A percentile compares a stretch with the other conserved stretches of the same genome.
Evolutionary conservation across 768 basidiomycete species (phyloP).

Genomic region (Cystofilobasidium macerans): DNA sequence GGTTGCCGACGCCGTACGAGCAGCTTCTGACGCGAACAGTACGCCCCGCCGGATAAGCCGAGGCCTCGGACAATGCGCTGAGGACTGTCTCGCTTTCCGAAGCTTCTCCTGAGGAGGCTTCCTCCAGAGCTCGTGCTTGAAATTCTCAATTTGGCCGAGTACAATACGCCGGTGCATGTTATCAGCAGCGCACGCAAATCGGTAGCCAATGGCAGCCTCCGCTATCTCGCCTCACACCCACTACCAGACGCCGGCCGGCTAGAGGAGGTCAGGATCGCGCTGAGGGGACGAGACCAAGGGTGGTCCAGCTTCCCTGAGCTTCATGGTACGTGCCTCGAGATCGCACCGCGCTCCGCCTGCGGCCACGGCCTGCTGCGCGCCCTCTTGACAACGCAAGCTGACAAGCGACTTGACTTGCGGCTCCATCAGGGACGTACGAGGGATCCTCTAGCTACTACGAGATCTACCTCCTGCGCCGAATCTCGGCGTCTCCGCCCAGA

Average conservation of each 20-base stretch:
- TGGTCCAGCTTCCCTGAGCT: not conserved
- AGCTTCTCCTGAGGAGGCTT: not conserved
- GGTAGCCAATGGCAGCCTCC: conserved; percentile 5
- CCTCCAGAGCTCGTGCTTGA: conserved; percentile 8
- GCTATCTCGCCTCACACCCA: conserved; percentile 1
- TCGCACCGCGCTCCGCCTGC: not conserved
- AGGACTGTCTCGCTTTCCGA: not conserved
- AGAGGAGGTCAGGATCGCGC: not conserved
- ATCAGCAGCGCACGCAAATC: not conserved
- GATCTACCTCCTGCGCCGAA: not conserved
- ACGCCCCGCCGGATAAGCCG: not conserved
- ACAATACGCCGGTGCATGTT: not conserved
- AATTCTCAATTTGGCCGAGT: not conserved
- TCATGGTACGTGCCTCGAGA: not conserved
- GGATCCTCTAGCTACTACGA: conserved; percentile 5
- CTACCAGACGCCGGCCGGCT: not conserved
- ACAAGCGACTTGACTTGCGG: not conserved
- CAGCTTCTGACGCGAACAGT: not conserved
- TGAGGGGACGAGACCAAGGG: conserved; percentile 6
- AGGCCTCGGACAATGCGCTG: not conserved
- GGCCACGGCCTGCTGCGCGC: not conserved
- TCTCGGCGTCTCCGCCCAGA: not conserved
- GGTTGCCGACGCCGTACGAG: not conserved
- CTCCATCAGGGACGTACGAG: not conserved
- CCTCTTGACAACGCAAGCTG: not conserved